Evolutionary conservation across 2,329 filamentous ascomycete species (phyloP).

Genomic region (Laburnicola sp.): DNA sequence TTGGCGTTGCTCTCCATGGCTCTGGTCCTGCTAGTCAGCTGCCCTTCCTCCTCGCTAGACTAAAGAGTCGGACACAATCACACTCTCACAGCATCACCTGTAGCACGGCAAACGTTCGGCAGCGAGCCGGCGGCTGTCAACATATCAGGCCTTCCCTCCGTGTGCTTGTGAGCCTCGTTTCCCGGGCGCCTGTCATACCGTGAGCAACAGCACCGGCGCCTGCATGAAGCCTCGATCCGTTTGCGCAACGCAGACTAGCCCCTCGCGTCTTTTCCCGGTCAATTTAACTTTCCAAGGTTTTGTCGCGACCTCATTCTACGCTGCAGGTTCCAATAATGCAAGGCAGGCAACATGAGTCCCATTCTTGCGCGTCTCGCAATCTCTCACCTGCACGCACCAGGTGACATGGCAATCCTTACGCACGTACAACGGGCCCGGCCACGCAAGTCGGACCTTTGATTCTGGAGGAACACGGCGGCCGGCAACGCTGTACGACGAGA

Average conservation of each 20-base stretch:
- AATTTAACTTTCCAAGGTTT: neutral
- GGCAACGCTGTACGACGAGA: slow-evolving; percentile 30
- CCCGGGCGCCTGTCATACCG: neutral
- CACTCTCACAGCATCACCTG: neutral
- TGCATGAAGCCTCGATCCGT: neutral
- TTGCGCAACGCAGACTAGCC: neutral
- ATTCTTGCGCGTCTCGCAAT: neutral
- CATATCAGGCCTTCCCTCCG: neutral
- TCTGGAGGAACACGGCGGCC: slow-evolving; percentile 23
- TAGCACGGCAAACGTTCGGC: slow-evolving; percentile 6
- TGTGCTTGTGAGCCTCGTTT: slow-evolving; percentile 1
- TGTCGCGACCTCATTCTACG: slow-evolving; percentile 2
- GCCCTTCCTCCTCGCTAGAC: neutral
- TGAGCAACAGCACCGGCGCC: neutral
- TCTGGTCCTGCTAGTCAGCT: neutral
- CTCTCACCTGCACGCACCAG: slow-evolving; percentile 1
- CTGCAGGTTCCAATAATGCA: neutral
- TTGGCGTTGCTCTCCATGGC: neutral
- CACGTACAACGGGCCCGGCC: slow-evolving; percentile 11
- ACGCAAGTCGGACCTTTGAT: slow-evolving; percentile 38
- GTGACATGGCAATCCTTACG: slow-evolving; percentile 1
- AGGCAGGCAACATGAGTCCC: neutral
- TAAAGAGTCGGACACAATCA: too few species aligned
- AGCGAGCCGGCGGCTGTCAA: neutral
- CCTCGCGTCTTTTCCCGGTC: neutral